Conservation (phyloP, 2,329 filamentous ascomycete genomes). For the Pseudodiploospora longispora region DNA sequence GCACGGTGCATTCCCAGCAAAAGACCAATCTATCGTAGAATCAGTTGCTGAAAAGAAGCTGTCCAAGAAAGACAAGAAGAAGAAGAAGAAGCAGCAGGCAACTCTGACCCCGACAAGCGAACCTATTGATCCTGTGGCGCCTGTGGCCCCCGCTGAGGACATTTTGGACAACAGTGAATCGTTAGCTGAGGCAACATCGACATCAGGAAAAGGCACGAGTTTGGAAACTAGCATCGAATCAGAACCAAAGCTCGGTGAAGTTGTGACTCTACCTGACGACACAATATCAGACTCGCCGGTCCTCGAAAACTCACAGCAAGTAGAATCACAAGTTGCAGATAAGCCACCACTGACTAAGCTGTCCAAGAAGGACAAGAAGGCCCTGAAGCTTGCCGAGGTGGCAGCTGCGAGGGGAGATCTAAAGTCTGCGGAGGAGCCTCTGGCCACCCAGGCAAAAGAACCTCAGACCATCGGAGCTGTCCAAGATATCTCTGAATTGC, state of each 20-base stretch:
- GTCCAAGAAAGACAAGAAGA: slow-evolving; percentile 24
- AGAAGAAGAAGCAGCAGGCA: slow-evolving; percentile 10
- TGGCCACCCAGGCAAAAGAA: neutral
- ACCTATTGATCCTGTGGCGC: too few relatives aligned
- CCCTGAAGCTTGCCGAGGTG: slow-evolving; percentile 21
- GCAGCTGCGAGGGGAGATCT: slow-evolving; percentile 5
- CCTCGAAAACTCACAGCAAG: neutral
- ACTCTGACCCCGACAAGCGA: too few relatives aligned
- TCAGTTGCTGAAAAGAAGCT: slow-evolving; percentile 8
- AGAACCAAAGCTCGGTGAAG: too few relatives aligned
- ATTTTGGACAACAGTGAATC: too few relatives aligned
- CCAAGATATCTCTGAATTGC: too few relatives aligned
- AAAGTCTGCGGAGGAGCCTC: neutral
- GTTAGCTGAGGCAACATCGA: too few relatives aligned
- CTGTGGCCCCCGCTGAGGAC: neutral
- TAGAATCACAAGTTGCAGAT: slow-evolving; percentile 5
- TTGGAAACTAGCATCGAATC: too few relatives aligned
- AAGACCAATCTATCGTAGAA: too few relatives aligned
- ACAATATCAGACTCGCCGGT: too few relatives aligned
- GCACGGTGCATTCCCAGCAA: too few relatives aligned
- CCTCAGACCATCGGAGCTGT: neutral
- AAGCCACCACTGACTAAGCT: slow-evolving; percentile 14
- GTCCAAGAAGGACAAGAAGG: slow-evolving; percentile 28
- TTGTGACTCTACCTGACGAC: too few relatives aligned
- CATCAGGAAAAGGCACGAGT: too few relatives aligned